Evolutionary conservation across 75 land plant species (phyloP), one percentile per base, ranked within the genome.

Genomic region (Selaginella moellendorffii): DNA sequence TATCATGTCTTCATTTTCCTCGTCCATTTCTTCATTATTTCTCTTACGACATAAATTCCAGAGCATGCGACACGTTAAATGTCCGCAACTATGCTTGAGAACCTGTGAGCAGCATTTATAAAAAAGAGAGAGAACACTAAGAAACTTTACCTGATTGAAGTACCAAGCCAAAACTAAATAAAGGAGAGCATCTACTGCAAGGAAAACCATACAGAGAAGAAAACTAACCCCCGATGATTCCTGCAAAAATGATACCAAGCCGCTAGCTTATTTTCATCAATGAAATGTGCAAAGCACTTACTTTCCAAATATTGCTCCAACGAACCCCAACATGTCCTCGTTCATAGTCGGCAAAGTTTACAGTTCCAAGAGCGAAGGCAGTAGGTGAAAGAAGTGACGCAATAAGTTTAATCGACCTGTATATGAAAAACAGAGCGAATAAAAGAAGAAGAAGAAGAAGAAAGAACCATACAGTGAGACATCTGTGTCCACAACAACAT

Each of bases 261-360:
- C n/a, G n/a, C n/a, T n/a, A n/a, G n/a, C n/a, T n/a, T n/a, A n/a
- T n/a, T n/a, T n/a, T n/a, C n/a, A n/a, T n/a, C n/a, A n/a, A n/a
- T n/a, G n/a, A n/a, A n/a, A n/a, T n/a, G n/a, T n/a, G n/a, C n/a
- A n/a, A n/a, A n/a, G n/a, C n/a, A n/a, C n/a, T n/a, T n/a, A n/a
- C 88, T 78, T 77, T 71, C 88, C 88, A 85, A 20, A 85, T 76
- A 70, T 85, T 85, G 71, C 76, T 85, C 88, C 88, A 85, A 0
- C 88, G 76, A 54, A 85, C 63, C 53, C 88, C 88, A 69, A 85
- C 88, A 71, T 83, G 86, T 63, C 86, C 88, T 52, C 83, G 78
- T 61, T 85, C 88, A 80, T 85, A 85, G 54, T 85, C 88, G 66
- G 88, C 88, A 78, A 85, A 85, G 60, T 85, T 83, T 29, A 85